These are phyloP conservation scores for Combretum micranthum DNA, from an alignment of 345 rosid species.

Conservation along the genomic window DNA sequence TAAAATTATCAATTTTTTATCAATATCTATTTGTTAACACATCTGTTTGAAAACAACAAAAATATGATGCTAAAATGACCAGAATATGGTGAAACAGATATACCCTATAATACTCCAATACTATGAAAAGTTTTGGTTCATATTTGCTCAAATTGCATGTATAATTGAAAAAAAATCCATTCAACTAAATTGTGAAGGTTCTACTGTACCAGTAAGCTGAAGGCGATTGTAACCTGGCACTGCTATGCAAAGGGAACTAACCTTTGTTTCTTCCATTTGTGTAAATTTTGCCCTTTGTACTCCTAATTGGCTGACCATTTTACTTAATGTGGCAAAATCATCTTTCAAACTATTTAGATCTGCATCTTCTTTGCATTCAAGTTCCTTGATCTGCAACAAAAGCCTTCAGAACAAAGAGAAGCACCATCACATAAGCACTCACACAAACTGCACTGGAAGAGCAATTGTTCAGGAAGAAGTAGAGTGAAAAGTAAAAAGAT, in stretches of 20 bases:
- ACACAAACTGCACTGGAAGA: neutral
- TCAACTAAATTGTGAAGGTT: conserved; percentile 3
- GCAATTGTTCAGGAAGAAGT: conserved; percentile 3
- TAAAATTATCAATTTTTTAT: no score
- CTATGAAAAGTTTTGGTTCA: no score
- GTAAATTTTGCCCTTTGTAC: conserved; percentile 37
- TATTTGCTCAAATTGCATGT: no score
- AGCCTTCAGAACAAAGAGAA: conserved; percentile 23
- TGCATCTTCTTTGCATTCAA: conserved; percentile 40
- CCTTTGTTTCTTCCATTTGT: conserved; percentile 37
- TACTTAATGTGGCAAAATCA: conserved; percentile 49
- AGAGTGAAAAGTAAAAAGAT: neutral
- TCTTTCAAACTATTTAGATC: conserved; percentile 66
- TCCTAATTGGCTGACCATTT: conserved; percentile 56
- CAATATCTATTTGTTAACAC: no score
- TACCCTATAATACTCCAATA: no score
- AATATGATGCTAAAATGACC: no score
- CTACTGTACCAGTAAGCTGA: conserved; percentile 1
- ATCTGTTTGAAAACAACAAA: no score
- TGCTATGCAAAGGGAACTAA: conserved; percentile 6
- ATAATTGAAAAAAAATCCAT: neutral
- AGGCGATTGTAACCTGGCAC: neutral
- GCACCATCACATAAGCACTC: neutral
- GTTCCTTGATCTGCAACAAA: conserved; percentile 39
- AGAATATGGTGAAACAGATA: no score